phyloP scores from a whole-genome alignment of 2,329 filamentous ascomycete species.

The Calonectria honghensis region DNA sequence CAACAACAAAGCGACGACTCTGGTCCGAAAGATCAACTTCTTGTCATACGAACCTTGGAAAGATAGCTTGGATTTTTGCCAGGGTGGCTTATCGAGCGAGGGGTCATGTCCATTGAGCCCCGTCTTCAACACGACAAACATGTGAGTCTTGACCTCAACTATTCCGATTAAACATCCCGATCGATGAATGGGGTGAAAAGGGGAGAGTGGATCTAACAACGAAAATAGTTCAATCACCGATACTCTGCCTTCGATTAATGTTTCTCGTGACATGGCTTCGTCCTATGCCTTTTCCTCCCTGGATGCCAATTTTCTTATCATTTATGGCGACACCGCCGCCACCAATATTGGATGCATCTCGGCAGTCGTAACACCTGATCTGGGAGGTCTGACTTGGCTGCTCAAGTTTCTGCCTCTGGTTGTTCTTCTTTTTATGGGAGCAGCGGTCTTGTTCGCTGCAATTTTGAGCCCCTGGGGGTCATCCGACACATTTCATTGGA shows the following conservation, averaged over 20 bases:
- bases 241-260: conserved; percentile 81
- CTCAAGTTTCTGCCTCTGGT: conserved; percentile 85
- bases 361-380: conserved; percentile 87
- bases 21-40: conserved; percentile 82
- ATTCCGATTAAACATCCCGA: background rate
- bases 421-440: conserved; percentile 85
- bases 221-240: conserved; percentile 60
- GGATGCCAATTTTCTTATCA: conserved; percentile 81
- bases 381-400: conserved; percentile 82
- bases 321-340: conserved; percentile 80
- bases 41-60: conserved; percentile 84
- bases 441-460: conserved; percentile 88
- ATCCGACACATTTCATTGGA: conserved; percentile 93
- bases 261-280: conserved; percentile 85
- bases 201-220: conserved; percentile 37
- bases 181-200: background rate
- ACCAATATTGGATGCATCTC: conserved; percentile 86
- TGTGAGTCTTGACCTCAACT: conserved; percentile 58
- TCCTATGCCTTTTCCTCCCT: conserved; percentile 92
- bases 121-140: conserved; percentile 72
- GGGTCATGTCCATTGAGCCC: conserved; percentile 85
- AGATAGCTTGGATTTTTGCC: conserved; percentile 79
- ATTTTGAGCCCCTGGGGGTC: conserved; percentile 97
- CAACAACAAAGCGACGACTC: conserved; percentile 80
- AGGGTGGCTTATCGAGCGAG: conserved; percentile 74